A percentile compares a stretch with the other conserved stretches of the same genome.
Evolutionary conservation across 2,329 filamentous ascomycete species (phyloP).

Genomic region (Fonsecaea multimorphosa): DNA sequence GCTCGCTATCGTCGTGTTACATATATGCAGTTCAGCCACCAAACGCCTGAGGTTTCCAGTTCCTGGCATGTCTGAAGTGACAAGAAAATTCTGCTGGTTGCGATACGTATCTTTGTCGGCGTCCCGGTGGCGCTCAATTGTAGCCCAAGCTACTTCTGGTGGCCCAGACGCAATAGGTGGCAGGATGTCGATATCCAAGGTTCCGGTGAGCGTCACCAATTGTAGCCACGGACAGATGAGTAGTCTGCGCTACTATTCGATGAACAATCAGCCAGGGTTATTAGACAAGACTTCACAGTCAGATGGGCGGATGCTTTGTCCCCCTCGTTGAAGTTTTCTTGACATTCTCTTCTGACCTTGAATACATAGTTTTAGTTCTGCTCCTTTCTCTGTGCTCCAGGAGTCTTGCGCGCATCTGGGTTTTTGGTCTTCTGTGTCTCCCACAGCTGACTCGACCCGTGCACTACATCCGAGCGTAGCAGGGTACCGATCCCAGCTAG

Average conservation of each 20-base stretch:
- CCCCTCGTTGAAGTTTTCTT: background rate
- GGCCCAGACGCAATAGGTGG: background rate
- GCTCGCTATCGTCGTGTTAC: too few relatives aligned
- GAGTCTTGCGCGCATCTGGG: background rate
- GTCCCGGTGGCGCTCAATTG: background rate
- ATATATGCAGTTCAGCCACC: too few relatives aligned
- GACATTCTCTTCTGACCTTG: background rate
- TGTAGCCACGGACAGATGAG: background rate
- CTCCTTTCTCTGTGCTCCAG: background rate
- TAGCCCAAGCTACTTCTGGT: background rate
- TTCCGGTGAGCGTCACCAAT: background rate
- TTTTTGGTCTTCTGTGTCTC: background rate
- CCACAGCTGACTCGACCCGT: background rate
- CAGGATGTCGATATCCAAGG: background rate
- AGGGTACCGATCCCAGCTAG: background rate
- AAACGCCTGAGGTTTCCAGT: too few relatives aligned
- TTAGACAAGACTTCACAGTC: background rate
- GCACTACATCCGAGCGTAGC: slow-evolving; percentile 6
- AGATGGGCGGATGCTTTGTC: slow-evolving; percentile 4
- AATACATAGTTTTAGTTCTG: background rate
- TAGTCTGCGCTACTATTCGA: too few relatives aligned
- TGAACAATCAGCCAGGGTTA: too few relatives aligned
- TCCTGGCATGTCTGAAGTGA: too few relatives aligned
- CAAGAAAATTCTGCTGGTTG: background rate
- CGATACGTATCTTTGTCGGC: background rate